Evolutionary conservation across 129 eudicot species (phyloP), one percentile per base, ranked within the genome.

Genomic region (Flaveria sonorensis): DNA sequence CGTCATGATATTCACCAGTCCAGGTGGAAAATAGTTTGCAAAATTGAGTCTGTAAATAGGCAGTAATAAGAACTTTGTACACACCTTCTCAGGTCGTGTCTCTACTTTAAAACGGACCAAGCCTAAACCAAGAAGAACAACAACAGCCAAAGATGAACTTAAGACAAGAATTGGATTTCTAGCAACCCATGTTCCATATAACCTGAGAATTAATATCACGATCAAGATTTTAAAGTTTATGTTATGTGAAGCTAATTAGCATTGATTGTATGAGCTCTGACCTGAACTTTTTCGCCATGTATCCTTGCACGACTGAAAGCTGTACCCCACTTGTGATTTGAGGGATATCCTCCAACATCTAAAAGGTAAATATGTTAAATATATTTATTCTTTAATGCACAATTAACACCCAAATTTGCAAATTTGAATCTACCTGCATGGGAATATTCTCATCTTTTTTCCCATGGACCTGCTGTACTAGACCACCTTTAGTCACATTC

Each of bases 1-100:
- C 36, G 70, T 36, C 23, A 32, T 32, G 39, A 32, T 32, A 32
- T 32, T 32, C 39, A 32, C 39, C 39, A 7, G 7, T 32, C 39
- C 66, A 12, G 5, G 13, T 30, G 20, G 46, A 15, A 14, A 62
- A 62, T 10, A 62, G 39, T 21, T 57, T 60, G 26, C 70, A 60
- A 42, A 60, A 24, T 10, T 74, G 61, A 62, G 36, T 75, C 7
- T 43, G 30, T 14, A 20, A 46, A 46, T 14, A 36, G 32, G 12
- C 52, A 15, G 20, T 60, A 28, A 28, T 18, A 69, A 66, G 61
- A 36, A 46, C 9, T 11, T 63, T 64, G 71, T 4, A 26, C 45
- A 73, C 83, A 95, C 99, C 97, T 95, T 95, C 71, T 88, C 97
- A 16, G 99, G 99, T 64, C 96, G 89, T 55, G 99, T 95, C 88